Base-by-base conservation (phyloP, 495 filamentous ascomycete genomes). In the Penicilliopsis zonata region DNA sequence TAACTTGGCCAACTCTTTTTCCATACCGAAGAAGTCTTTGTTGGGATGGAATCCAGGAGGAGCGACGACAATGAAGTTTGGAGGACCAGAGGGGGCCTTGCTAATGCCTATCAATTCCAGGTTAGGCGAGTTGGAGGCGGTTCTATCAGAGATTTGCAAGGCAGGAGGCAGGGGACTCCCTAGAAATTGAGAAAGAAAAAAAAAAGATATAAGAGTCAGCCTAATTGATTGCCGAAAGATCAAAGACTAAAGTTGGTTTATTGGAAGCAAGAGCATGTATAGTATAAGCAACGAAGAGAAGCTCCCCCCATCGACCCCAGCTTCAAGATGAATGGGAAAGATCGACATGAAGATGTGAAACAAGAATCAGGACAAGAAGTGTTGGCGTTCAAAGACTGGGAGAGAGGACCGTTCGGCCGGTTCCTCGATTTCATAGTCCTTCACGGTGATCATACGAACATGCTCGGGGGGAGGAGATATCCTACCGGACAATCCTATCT, bases 41-140 rank as follows among this genome's bases (percentile, higher is more conserved):
- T 90, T 90, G 3, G 78, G 80, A 35, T 83, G 78, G 34, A 90
- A 86, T 0, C 74, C 76, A 1, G 77, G 68, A 1, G 83, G 83
- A 26, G 74, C 78, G 24, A 87, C 70, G 38, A 86, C 82, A 5
- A 61, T 12, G n/a, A n/a, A n/a, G n/a, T n/a, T n/a, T n/a, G n/a
- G n/a, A n/a, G n/a, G n/a, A n/a, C n/a, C n/a, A n/a, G n/a, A n/a
- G n/a, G n/a, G n/a, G n/a, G n/a, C n/a, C n/a, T n/a, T n/a, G n/a
- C n/a, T n/a, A n/a, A n/a, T n/a, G n/a, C n/a, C n/a, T n/a, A n/a
- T n/a, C n/a, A n/a, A n/a, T n/a, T n/a, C n/a, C n/a, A n/a, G n/a
- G 22, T 24, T 6, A 24, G 22, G n/a, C n/a, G n/a, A n/a, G n/a
- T 24, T 24, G 6, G 37, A 0, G 47, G 44, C 7, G 38, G 34